These are phyloP conservation scores for Gnomoniopsis smithogilvyi DNA, from an alignment of 2,329 filamentous ascomycete genomes.

Conservation along the genomic window DNA sequence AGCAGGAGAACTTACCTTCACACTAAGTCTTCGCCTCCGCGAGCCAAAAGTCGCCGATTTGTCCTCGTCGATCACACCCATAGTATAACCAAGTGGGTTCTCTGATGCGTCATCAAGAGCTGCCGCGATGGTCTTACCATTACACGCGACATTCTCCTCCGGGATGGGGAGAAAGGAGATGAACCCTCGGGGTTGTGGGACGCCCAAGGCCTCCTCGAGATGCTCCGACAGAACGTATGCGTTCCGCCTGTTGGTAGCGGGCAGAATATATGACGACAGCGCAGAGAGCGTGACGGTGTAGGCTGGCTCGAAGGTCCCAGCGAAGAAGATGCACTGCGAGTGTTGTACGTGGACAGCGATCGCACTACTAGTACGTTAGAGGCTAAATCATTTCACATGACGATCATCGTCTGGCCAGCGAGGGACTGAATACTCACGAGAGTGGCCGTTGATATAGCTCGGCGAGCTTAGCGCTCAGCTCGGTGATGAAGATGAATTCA, in stretches of 20 bases:
- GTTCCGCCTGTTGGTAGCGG: slow-evolving; percentile 77
- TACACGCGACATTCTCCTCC: slow-evolving; percentile 70
- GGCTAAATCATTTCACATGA: neutral
- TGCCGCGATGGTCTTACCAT: slow-evolving; percentile 66
- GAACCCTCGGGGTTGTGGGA: slow-evolving; percentile 64
- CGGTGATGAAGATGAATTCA: slow-evolving; percentile 70
- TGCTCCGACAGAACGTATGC: slow-evolving; percentile 73
- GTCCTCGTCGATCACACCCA: slow-evolving; percentile 21
- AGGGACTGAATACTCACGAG: slow-evolving; percentile 36
- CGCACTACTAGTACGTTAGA: slow-evolving; percentile 25
- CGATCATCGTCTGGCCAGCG: neutral
- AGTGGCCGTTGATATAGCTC: slow-evolving; percentile 72
- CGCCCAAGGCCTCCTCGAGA: slow-evolving; percentile 67
- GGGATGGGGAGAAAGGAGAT: slow-evolving; percentile 67
- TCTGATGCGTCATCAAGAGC: slow-evolving; percentile 58
- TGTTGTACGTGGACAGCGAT: slow-evolving; percentile 77
- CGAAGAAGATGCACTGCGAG: slow-evolving; percentile 70
- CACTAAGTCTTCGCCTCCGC: slow-evolving; percentile 31
- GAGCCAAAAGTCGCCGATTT: slow-evolving; percentile 5
- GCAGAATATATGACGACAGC: slow-evolving; percentile 64
- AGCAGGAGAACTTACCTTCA: slow-evolving; percentile 28
- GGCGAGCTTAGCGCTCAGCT: slow-evolving; percentile 70
- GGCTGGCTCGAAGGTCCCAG: slow-evolving; percentile 71
- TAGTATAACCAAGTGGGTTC: slow-evolving; percentile 27
- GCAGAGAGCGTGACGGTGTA: slow-evolving; percentile 76